These are phyloP conservation scores for Chytriomyces confervae DNA, from an alignment of 192 early-diverging fungal species.

Conservation along the genomic window DNA sequence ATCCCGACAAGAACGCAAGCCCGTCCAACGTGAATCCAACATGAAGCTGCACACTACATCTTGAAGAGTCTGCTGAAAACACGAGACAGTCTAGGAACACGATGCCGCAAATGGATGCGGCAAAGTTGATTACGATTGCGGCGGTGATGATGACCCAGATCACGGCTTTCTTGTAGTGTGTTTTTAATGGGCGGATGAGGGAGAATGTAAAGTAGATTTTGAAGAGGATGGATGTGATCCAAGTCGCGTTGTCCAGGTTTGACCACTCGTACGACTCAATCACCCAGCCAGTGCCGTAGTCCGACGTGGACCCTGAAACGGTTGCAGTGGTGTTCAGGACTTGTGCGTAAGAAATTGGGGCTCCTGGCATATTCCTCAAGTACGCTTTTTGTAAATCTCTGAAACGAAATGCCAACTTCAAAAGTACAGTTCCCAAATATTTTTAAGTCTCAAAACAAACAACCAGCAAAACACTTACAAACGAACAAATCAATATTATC, in stretches of 20 bases:
- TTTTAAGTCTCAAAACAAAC: neutral
- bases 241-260: neutral
- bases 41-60: neutral
- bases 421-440: too few relatives aligned
- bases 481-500: too few relatives aligned
- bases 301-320: too few relatives aligned
- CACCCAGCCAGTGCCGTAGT: neutral
- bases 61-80: neutral
- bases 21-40: neutral
- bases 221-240: neutral
- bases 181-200: neutral
- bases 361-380: too few relatives aligned
- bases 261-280: neutral
- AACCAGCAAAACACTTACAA: slow-evolving; percentile 1
- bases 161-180: neutral
- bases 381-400: too few relatives aligned
- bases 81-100: slow-evolving; percentile 2
- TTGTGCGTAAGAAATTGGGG: too few relatives aligned
- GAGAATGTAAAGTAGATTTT: neutral
- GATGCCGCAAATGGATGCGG: neutral
- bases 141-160: neutral
- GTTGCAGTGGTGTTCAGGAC: too few relatives aligned
- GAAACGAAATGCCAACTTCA: too few relatives aligned
- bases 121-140: neutral
- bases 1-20: neutral